Evolutionary conservation across 495 filamentous ascomycete genomes (phyloP).

Genomic region (Aspergillus mulundensis): DNA sequence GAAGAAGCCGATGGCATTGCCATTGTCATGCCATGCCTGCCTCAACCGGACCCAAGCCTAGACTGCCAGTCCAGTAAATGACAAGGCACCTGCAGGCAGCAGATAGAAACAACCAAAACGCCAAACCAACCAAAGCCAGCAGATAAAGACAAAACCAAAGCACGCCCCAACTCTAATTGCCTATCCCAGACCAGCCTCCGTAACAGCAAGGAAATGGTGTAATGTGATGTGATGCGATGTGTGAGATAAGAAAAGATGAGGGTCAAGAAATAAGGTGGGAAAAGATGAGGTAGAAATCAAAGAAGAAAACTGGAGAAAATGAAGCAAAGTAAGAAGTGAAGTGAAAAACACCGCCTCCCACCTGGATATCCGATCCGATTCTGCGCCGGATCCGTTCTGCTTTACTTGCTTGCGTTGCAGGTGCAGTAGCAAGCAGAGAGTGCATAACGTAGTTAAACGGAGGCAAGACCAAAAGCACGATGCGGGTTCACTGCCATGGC

Average conservation of each 20-base stretch:
- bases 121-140: background rate
- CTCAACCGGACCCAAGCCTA: too few relatives aligned
- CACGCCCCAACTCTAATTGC: background rate
- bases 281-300: slow-evolving; percentile 1
- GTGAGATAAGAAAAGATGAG: background rate
- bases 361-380: background rate
- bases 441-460: too few relatives aligned
- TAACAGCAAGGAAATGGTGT: background rate
- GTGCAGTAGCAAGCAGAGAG: background rate
- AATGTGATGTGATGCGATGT: background rate
- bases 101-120: background rate
- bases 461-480: too few relatives aligned
- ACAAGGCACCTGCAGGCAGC: background rate
- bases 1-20: too few relatives aligned
- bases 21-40: too few relatives aligned
- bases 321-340: slow-evolving; percentile 2
- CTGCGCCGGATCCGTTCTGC: background rate
- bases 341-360: slow-evolving; percentile 4
- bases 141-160: background rate
- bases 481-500: too few relatives aligned
- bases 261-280: background rate
- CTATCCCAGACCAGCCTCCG: background rate
- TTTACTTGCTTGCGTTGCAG: background rate
- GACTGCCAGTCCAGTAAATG: background rate
- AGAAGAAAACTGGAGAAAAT: background rate